A percentile compares a stretch with the other conserved stretches of the same genome.
Evolutionary conservation across 2,329 filamentous ascomycete genomes (phyloP).

Genomic region (Colletotrichum sp.): DNA sequence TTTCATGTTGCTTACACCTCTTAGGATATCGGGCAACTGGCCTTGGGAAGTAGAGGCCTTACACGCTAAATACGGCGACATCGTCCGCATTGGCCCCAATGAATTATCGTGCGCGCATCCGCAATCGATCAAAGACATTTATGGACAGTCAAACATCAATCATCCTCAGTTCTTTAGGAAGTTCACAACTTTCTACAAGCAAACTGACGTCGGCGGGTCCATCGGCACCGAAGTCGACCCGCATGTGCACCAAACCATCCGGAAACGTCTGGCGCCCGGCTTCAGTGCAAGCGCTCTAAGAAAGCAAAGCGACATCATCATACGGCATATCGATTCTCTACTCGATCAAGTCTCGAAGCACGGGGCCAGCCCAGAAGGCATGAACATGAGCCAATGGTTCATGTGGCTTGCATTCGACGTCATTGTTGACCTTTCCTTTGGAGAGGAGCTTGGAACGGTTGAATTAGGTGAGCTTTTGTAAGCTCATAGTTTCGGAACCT

Average conservation of each 20-base stretch:
- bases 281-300: conserved; percentile 27
- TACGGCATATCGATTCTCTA: conserved; percentile 42
- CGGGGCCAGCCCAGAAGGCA: conserved; percentile 17
- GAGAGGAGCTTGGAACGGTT: conserved; percentile 30
- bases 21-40: not conserved
- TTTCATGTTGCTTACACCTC: not conserved
- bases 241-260: not conserved
- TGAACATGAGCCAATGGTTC: conserved; percentile 34
- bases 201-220: conserved; percentile 21
- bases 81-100: conserved; percentile 51
- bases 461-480: not conserved
- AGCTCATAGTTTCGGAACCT: not conserved
- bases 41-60: conserved; percentile 1
- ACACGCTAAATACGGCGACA: conserved; percentile 24
- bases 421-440: conserved; percentile 32
- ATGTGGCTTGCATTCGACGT: conserved; percentile 33
- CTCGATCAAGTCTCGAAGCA: conserved; percentile 23
- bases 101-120: conserved; percentile 48
- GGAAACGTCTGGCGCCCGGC: conserved; percentile 19
- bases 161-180: conserved; percentile 24
- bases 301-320: conserved; percentile 31
- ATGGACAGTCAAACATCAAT: conserved; percentile 25
- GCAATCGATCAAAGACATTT: conserved; percentile 44
- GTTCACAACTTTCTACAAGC: not conserved
- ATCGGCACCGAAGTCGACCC: conserved; percentile 1